Conservation (phyloP, 78 protist genomes). For the Dictyostelium citrinum region DNA sequence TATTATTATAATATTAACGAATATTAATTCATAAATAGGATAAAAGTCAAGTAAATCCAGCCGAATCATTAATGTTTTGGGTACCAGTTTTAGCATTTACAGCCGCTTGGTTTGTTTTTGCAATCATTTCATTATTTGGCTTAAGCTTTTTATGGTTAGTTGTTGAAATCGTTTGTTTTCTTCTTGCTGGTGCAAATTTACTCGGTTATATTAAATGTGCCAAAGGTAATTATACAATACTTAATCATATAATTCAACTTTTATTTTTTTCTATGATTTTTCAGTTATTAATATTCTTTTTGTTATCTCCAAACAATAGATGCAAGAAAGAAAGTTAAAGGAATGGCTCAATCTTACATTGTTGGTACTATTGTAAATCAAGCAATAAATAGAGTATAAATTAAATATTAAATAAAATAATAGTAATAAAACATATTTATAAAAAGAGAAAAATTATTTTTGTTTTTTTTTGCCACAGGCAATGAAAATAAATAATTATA, state of each 20-base stretch:
- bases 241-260: not conserved
- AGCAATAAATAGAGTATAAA: slow-evolving; percentile 61
- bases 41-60: slow-evolving; percentile 52
- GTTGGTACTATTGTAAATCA: slow-evolving; percentile 67
- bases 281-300: too few species aligned
- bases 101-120: slow-evolving; percentile 12
- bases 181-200: slow-evolving; percentile 77
- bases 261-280: not conserved
- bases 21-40: not conserved
- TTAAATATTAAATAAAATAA: not conserved
- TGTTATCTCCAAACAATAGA: slow-evolving; percentile 10
- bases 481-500: not conserved
- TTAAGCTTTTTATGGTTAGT: slow-evolving; percentile 63
- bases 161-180: slow-evolving; percentile 76
- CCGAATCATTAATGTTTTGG: slow-evolving; percentile 64
- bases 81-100: slow-evolving; percentile 18
- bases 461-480: not conserved
- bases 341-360: slow-evolving; percentile 73
- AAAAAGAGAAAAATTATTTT: too few species aligned
- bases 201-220: slow-evolving; percentile 87
- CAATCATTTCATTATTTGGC: slow-evolving; percentile 7
- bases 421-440: not conserved
- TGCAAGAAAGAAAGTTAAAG: slow-evolving; percentile 73
- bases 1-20: not conserved
- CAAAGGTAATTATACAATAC: slow-evolving; percentile 21